Conservation (phyloP, 1,284 basidiomycete species). For the Pterulicium gracile region DNA sequence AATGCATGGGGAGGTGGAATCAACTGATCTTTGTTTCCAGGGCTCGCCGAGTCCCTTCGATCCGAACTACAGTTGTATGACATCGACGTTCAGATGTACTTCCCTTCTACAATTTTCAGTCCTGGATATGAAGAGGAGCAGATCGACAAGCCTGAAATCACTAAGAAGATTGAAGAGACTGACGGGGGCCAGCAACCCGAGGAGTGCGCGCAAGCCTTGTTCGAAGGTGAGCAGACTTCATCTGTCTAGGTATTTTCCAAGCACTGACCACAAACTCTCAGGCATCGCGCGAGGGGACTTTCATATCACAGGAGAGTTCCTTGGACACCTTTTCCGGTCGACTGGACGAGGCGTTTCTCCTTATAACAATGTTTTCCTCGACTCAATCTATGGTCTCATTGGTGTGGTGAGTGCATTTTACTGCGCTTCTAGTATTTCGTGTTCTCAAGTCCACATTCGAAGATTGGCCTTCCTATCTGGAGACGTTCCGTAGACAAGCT, state of each 20-base stretch:
- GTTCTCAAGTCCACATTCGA: slow-evolving; percentile 3
- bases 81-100: slow-evolving; percentile 57
- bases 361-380: background rate
- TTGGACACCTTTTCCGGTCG: slow-evolving; percentile 21
- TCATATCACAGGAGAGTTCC: slow-evolving; percentile 46
- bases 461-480: slow-evolving; percentile 46
- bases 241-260: slow-evolving; percentile 9
- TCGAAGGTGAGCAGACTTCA: slow-evolving; percentile 28
- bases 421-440: slow-evolving; percentile 5
- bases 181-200: slow-evolving; percentile 44
- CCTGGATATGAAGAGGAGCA: slow-evolving; percentile 56
- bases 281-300: slow-evolving; percentile 44
- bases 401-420: slow-evolving; percentile 25
- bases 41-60: slow-evolving; percentile 60
- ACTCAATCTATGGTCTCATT: slow-evolving; percentile 16
- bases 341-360: background rate
- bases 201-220: slow-evolving; percentile 34
- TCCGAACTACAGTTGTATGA: slow-evolving; percentile 54
- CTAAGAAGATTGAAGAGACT: slow-evolving; percentile 51
- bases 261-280: background rate
- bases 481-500: slow-evolving; percentile 36
- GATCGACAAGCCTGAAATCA: slow-evolving; percentile 48
- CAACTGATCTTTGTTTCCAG: slow-evolving; percentile 17
- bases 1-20: background rate
- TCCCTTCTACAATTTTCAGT: slow-evolving; percentile 55